Conservation (phyloP, 257 asterid genomes). For the Petrea volubilis region DNA sequence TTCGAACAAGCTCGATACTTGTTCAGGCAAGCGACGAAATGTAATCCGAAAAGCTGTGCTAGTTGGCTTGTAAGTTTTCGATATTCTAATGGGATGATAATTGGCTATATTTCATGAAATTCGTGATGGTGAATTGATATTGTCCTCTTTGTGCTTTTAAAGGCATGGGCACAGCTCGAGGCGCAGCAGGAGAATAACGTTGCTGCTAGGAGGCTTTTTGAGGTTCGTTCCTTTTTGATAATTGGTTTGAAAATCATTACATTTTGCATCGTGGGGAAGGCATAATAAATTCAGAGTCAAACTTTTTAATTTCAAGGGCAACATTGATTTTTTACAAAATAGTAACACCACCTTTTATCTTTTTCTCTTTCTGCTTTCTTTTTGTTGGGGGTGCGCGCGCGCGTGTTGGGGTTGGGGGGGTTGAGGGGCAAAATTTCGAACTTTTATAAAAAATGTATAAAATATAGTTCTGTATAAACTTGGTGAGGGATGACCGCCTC, state of each 20-base stretch:
- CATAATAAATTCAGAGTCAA: too few species aligned
- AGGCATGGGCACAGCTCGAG: constrained; percentile 99
- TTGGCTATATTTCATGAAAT: background rate
- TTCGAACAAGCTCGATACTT: constrained; percentile 83
- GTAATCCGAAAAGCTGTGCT: constrained; percentile 93
- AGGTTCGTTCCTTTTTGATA: constrained; percentile 50
- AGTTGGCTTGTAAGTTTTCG: constrained; percentile 91
- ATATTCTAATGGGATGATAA: background rate
- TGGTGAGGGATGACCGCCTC: too few species aligned
- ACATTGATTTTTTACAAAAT: too few species aligned
- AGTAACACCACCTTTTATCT: too few species aligned
- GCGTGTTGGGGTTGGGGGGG: too few species aligned
- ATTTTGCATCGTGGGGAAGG: too few species aligned
- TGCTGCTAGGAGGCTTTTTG: constrained; percentile 72
- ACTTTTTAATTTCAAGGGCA: too few species aligned
- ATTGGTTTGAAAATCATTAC: background rate
- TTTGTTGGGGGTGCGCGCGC: too few species aligned
- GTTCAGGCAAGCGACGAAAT: constrained; percentile 85
- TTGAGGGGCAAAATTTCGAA: too few species aligned
- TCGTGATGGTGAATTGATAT: background rate
- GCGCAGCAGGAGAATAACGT: constrained; percentile 66
- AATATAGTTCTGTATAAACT: too few species aligned
- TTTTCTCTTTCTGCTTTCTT: too few species aligned
- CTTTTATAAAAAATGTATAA: too few species aligned
- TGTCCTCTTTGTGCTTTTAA: background rate